Percentiles rank a stretch among this genome's conserved stretches.
These are phyloP conservation scores for Casaregolazyma lundiana DNA, from an alignment of 1,139 yeast genomes.

Conservation along the genomic window DNA sequence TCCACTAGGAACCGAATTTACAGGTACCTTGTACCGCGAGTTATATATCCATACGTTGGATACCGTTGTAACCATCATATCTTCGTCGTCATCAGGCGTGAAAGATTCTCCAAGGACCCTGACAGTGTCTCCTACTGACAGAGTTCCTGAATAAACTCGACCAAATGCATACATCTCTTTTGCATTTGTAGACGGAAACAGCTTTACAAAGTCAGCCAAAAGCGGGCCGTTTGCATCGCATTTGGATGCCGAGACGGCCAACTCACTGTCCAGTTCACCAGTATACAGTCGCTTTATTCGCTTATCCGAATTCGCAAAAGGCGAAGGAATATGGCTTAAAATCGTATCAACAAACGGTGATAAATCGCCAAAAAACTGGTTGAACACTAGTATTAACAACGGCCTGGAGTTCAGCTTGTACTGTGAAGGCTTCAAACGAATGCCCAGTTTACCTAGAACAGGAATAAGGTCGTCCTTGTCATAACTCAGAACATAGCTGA, in stretches of 20 bases:
- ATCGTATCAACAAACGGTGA: constrained; percentile 54
- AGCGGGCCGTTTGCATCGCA: constrained; percentile 42
- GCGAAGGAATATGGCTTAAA: constrained; percentile 39
- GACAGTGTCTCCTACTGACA: constrained; percentile 47
- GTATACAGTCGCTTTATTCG: constrained; percentile 27
- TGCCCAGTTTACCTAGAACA: constrained; percentile 40
- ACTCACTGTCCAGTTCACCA: constrained; percentile 27
- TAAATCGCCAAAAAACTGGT: constrained; percentile 49
- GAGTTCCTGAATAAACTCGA: constrained; percentile 56
- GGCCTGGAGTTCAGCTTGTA: constrained; percentile 51
- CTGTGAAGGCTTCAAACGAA: constrained; percentile 28
- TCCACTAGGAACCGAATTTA: constrained; percentile 57
- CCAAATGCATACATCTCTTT: constrained; percentile 49
- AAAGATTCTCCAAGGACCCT: constrained; percentile 56
- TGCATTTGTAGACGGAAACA: constrained; percentile 50
- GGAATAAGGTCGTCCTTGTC: constrained; percentile 41
- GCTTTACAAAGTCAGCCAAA: constrained; percentile 58
- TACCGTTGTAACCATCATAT: constrained; percentile 38
- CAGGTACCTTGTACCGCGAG: constrained; percentile 63
- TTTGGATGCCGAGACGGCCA: constrained; percentile 21
- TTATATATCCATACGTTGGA: constrained; percentile 57
- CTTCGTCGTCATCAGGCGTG: constrained; percentile 51
- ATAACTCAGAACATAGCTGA: constrained; percentile 56
- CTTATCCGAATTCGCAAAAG: constrained; percentile 33
- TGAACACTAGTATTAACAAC: constrained; percentile 52